Conservation (phyloP, 2,329 filamentous ascomycete species). For the Hypomyces rosellus region DNA sequence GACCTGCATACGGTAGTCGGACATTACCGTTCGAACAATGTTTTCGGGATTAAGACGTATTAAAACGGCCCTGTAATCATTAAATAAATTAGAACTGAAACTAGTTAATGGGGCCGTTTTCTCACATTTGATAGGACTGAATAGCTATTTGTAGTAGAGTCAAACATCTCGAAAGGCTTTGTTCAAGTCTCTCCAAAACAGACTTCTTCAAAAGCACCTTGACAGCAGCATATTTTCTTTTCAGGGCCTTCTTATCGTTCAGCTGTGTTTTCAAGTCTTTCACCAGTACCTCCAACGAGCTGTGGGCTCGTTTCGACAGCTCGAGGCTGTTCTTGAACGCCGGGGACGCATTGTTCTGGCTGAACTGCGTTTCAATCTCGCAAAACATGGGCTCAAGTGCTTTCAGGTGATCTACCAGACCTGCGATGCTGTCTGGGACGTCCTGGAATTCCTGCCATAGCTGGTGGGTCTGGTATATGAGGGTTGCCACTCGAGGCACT, state of each 20-base stretch:
- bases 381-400: conserved; percentile 13
- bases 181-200: conserved; percentile 12
- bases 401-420: conserved; percentile 17
- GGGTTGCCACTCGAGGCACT: conserved; percentile 16
- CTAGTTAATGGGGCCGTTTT: not conserved
- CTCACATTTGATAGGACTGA: conserved; percentile 17
- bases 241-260: conserved; percentile 10
- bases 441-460: conserved; percentile 21
- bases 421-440: conserved; percentile 16
- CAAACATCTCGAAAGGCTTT: conserved; percentile 13
- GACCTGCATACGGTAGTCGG: conserved; percentile 7
- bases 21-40: conserved; percentile 8
- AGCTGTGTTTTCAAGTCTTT: conserved; percentile 14
- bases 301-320: conserved; percentile 11
- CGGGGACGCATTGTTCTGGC: conserved; percentile 1
- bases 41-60: conserved; percentile 14
- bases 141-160: conserved; percentile 14
- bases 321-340: conserved; percentile 10
- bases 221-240: conserved; percentile 14
- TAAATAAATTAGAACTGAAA: too few species aligned
- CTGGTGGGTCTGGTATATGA: conserved; percentile 15
- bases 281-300: conserved; percentile 13
- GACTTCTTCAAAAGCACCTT: conserved; percentile 18
- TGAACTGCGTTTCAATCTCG: conserved; percentile 13
- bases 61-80: conserved; percentile 12